These are phyloP conservation scores for Phytophthora fragariaefolia DNA, from an alignment of 352 stramenopile species.

Conservation along the genomic window DNA sequence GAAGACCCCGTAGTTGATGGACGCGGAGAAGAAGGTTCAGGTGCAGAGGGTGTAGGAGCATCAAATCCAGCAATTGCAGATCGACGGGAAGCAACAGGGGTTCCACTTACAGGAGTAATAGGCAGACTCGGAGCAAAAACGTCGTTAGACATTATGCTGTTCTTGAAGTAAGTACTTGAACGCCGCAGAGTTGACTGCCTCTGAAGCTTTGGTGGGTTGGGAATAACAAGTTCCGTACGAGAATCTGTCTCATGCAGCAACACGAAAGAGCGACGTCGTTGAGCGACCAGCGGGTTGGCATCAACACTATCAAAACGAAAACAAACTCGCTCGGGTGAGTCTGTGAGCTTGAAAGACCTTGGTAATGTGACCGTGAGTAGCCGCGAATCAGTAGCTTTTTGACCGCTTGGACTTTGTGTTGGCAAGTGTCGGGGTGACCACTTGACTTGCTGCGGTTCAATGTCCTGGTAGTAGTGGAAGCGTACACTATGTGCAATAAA, in stretches of 20 bases:
- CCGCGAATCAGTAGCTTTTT: slow-evolving; percentile 48
- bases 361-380: slow-evolving; percentile 57
- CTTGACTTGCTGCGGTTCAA: slow-evolving; percentile 51
- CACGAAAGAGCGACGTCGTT: slow-evolving; percentile 53
- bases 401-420: slow-evolving; percentile 46
- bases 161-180: slow-evolving; percentile 60
- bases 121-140: not conserved
- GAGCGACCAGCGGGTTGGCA: slow-evolving; percentile 47
- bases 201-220: slow-evolving; percentile 47
- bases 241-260: slow-evolving; percentile 59
- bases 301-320: slow-evolving; percentile 64
- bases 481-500: slow-evolving; percentile 77
- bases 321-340: slow-evolving; percentile 57
- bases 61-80: slow-evolving; percentile 5
- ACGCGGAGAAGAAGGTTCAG: slow-evolving; percentile 3
- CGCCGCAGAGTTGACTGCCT: slow-evolving; percentile 51
- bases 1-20: slow-evolving; percentile 10
- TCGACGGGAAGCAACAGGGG: not conserved
- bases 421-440: slow-evolving; percentile 68
- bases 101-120: slow-evolving; percentile 3
- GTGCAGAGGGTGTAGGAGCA: slow-evolving; percentile 1
- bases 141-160: slow-evolving; percentile 52
- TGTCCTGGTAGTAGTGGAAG: slow-evolving; percentile 70
- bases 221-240: slow-evolving; percentile 48
- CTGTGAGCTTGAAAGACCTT: slow-evolving; percentile 53